phyloP scores from a whole-genome alignment of 805 yeast species.

The Kazachstania kunashirensis region DNA sequence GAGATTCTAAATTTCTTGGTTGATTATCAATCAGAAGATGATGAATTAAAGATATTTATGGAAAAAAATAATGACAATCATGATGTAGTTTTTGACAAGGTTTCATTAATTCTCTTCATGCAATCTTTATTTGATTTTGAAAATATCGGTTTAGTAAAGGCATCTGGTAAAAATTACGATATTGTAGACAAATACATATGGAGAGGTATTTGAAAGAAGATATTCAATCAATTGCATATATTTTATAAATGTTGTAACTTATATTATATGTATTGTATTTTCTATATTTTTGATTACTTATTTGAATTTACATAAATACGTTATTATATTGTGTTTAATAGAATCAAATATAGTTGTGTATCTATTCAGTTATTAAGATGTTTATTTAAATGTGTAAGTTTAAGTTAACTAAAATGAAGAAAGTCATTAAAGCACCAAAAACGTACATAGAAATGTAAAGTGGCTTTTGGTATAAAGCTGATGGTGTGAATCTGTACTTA shows the following conservation, averaged over 20 bases:
- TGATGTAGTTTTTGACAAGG: slow-evolving; percentile 45
- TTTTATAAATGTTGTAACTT: not conserved
- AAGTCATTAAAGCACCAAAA: slow-evolving; percentile 48
- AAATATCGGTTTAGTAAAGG: slow-evolving; percentile 58
- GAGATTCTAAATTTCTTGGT: slow-evolving; percentile 21
- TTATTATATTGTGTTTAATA: not conserved
- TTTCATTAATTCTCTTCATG: slow-evolving; percentile 61
- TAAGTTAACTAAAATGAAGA: slow-evolving; percentile 39
- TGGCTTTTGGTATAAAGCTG: slow-evolving; percentile 55
- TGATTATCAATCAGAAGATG: slow-evolving; percentile 20
- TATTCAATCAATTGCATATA: too few relatives aligned
- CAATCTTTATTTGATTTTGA: slow-evolving; percentile 65
- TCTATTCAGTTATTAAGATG: too few relatives aligned
- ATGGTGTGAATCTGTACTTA: slow-evolving; percentile 49
- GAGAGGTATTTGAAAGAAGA: too few relatives aligned
- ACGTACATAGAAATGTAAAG: slow-evolving; percentile 51
- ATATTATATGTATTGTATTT: not conserved
- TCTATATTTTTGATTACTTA: not conserved
- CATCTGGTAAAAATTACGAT: slow-evolving; percentile 33
- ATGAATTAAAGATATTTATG: slow-evolving; percentile 20
- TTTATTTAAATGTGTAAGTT: slow-evolving; percentile 34
- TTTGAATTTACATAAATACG: too few relatives aligned
- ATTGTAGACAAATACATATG: slow-evolving; percentile 27
- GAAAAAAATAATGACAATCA: slow-evolving; percentile 17
- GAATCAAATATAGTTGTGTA: not conserved